Percentiles rank a stretch among this genome's conserved stretches.
Conservation (phyloP, 169 alveolate species). For the Neospora caninum region DNA sequence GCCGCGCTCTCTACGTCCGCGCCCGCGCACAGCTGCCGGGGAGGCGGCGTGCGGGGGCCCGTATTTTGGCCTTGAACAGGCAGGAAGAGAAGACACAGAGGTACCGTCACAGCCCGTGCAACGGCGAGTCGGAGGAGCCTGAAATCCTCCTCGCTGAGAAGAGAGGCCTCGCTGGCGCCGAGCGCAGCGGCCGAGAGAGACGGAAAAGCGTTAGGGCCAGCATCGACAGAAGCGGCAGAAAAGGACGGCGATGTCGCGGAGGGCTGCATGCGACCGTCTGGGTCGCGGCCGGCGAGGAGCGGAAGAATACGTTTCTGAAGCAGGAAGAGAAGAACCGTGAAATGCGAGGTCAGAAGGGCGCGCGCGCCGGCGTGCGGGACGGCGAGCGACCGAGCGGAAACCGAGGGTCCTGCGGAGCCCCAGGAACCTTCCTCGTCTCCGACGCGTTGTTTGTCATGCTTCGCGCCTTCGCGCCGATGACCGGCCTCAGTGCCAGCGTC, state of each 20-base stretch:
- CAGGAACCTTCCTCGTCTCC: neutral
- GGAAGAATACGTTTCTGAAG: constrained; percentile 4
- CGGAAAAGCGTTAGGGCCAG: neutral
- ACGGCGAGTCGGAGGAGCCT: neutral
- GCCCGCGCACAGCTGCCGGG: neutral
- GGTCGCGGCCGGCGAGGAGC: neutral
- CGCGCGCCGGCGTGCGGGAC: neutral
- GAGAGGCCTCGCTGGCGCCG: neutral
- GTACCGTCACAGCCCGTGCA: neutral
- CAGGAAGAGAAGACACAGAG: neutral
- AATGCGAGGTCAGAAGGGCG: neutral
- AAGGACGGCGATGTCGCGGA: neutral
- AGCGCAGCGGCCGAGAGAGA: neutral
- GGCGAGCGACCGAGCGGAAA: neutral
- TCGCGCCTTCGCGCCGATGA: neutral
- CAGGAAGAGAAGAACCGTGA: neutral
- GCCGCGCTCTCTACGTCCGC: neutral
- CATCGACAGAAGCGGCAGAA: neutral
- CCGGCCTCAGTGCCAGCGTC: neutral
- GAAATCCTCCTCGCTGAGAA: neutral
- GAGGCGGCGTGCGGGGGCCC: too few species aligned
- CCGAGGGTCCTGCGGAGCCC: neutral
- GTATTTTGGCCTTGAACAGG: neutral
- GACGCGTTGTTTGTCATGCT: neutral
- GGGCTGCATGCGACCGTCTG: neutral